These are phyloP conservation scores for Ichthyophthirius multifiliis DNA, from an alignment of 169 alveolate genomes.

Conservation along the genomic window DNA sequence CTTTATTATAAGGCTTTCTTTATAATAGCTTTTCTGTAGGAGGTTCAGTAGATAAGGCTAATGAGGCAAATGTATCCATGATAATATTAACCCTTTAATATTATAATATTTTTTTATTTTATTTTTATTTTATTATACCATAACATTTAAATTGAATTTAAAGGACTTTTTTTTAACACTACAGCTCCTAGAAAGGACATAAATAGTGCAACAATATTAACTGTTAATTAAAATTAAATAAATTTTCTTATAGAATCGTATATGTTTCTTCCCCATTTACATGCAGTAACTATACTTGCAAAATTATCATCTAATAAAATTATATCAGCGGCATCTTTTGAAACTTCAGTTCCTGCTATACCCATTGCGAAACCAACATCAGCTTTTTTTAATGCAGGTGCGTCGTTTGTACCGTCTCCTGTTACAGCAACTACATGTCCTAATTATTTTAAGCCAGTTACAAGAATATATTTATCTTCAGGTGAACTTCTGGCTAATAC, in stretches of 20 bases:
- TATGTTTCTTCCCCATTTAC: slow-evolving; percentile 83
- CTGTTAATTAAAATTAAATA: slow-evolving; percentile 81
- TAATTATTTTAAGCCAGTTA: slow-evolving; percentile 61
- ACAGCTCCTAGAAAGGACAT: slow-evolving; percentile 75
- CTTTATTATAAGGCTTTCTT: slow-evolving; percentile 69
- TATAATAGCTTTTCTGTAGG: slow-evolving; percentile 70
- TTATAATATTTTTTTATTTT: not conserved
- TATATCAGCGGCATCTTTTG: slow-evolving; percentile 84
- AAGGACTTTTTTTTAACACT: slow-evolving; percentile 75
- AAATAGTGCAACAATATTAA: slow-evolving; percentile 72
- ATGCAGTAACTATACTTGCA: slow-evolving; percentile 75
- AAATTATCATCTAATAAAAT: slow-evolving; percentile 82
- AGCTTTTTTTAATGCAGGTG: slow-evolving; percentile 89
- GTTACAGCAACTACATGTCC: slow-evolving; percentile 89
- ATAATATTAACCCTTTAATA: slow-evolving; percentile 55
- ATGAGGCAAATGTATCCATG: slow-evolving; percentile 85
- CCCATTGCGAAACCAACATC: slow-evolving; percentile 96
- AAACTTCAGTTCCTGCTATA: slow-evolving; percentile 87
- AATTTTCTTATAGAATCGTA: slow-evolving; percentile 77
- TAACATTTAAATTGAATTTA: slow-evolving; percentile 80
- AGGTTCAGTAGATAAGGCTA: slow-evolving; percentile 88
- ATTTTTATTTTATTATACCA: slow-evolving; percentile 44
- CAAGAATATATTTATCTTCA: slow-evolving; percentile 74
- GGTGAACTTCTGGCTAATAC: slow-evolving; percentile 87
- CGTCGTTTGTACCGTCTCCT: slow-evolving; percentile 92